Percentiles rank a stretch among this genome's conserved stretches.
These are phyloP conservation scores for Eudorina sp. DNA, from an alignment of 139 green algal genomes.

Conservation along the genomic window DNA sequence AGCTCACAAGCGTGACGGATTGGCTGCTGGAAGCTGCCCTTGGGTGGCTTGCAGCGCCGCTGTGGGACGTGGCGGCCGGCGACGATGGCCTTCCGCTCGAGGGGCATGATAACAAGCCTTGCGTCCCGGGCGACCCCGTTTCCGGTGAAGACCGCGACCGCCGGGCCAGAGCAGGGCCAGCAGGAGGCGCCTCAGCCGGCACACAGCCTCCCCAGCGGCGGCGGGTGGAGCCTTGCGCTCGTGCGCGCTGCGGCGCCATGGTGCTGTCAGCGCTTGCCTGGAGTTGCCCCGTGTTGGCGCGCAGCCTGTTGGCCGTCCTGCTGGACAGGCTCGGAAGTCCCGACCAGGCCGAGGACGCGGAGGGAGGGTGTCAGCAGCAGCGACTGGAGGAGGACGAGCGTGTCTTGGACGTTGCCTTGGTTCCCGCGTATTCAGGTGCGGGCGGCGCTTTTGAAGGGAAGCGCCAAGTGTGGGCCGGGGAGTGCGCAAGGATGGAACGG, in stretches of 20 bases:
- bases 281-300: slow-evolving; percentile 12
- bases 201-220: too few relatives aligned
- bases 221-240: not conserved
- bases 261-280: slow-evolving; percentile 25
- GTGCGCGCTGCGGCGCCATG: not conserved
- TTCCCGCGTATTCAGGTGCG: too few relatives aligned
- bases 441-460: too few relatives aligned
- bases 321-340: not conserved
- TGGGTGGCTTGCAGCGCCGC: slow-evolving; percentile 19
- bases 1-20: not conserved
- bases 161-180: not conserved
- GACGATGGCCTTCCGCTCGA: too few relatives aligned
- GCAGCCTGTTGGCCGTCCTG: not conserved
- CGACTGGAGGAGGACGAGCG: not conserved
- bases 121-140: not conserved
- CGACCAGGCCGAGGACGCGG: not conserved
- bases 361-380: too few relatives aligned
- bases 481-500: too few relatives aligned
- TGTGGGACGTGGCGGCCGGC: not conserved
- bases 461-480: too few relatives aligned
- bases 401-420: not conserved
- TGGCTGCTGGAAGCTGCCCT: slow-evolving; percentile 33
- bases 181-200: not conserved
- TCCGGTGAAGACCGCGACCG: not conserved
- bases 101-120: too few relatives aligned